Percentiles rank a stretch among this genome's conserved stretches.
phyloP scores from a whole-genome alignment of 768 basidiomycete genomes.

The Suillus subaureus region DNA sequence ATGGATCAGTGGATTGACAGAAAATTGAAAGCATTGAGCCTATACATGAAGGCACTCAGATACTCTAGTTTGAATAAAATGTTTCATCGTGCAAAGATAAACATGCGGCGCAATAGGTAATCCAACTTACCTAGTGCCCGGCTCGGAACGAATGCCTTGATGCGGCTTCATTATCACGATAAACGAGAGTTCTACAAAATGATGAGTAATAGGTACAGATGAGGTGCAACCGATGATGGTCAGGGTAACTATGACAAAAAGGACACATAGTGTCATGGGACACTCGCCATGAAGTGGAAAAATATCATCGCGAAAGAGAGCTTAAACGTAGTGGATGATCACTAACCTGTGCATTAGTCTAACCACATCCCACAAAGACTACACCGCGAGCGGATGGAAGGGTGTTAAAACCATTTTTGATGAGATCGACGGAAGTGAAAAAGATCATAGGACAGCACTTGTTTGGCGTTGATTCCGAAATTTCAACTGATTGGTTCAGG shows the following conservation, averaged over 20 bases:
- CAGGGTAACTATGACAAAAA: slow-evolving; percentile 95
- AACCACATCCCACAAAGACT: background rate
- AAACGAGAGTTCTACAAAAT: slow-evolving; percentile 7
- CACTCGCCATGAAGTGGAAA: slow-evolving; percentile 48
- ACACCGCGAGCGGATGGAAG: background rate
- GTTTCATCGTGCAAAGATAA: slow-evolving; percentile 50
- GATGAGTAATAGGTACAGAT: slow-evolving; percentile 9
- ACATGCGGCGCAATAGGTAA: slow-evolving; percentile 11
- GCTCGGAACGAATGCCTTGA: background rate
- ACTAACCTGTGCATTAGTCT: background rate
- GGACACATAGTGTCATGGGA: slow-evolving; percentile 54
- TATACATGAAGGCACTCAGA: slow-evolving; percentile 60
- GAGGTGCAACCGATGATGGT: slow-evolving; percentile 43
- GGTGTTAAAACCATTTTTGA: background rate
- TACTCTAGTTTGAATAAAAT: slow-evolving; percentile 89
- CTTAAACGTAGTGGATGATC: background rate
- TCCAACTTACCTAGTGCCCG: slow-evolving; percentile 16
- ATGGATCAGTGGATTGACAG: slow-evolving; percentile 66
- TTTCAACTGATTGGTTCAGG: slow-evolving; percentile 7
- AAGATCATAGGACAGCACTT: background rate
- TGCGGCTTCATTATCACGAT: background rate
- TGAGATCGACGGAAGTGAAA: background rate
- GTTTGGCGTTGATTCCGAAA: background rate
- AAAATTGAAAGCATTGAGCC: slow-evolving; percentile 72
- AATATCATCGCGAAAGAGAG: slow-evolving; percentile 52